Percentiles rank a stretch among this genome's conserved stretches.
Evolutionary conservation across 2,329 filamentous ascomycete species (phyloP).

Genomic region (Thielaviopsis populi): DNA sequence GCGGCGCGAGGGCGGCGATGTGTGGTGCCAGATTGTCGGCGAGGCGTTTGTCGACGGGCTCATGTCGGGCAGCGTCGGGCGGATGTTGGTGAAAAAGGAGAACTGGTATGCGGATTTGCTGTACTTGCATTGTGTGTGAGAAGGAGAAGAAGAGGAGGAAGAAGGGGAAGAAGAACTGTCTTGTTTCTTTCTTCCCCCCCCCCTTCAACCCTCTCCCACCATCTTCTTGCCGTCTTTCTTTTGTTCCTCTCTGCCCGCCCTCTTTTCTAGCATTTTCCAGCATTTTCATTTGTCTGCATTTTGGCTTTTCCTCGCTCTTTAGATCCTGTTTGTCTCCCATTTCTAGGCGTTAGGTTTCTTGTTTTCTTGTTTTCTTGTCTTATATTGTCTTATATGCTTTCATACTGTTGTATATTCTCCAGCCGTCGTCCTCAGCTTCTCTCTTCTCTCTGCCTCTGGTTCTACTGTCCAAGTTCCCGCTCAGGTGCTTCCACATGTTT

Average conservation of each 20-base stretch:
- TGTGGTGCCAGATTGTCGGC: conserved; percentile 15
- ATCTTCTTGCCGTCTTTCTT: neutral
- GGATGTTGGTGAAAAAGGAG: conserved; percentile 13
- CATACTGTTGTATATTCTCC: no score
- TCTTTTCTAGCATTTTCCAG: neutral
- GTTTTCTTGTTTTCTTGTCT: neutral
- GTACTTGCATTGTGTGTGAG: conserved; percentile 12
- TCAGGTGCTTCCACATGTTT: no score
- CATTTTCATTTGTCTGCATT: neutral
- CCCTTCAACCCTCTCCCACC: no score
- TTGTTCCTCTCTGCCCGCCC: neutral
- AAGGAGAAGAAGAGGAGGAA: neutral
- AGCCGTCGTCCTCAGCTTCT: no score
- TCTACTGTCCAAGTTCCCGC: no score
- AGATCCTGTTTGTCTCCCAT: neutral
- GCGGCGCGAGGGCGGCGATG: conserved; percentile 1
- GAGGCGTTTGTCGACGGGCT: conserved; percentile 16
- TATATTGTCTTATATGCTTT: no score
- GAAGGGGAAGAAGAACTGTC: no score
- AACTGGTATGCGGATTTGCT: conserved; percentile 10
- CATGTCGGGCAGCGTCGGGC: conserved; percentile 12
- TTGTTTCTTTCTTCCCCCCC: no score
- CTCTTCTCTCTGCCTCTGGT: no score
- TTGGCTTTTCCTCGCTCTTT: no score
- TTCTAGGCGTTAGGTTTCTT: neutral